Base-by-base conservation (phyloP, 1,284 basidiomycete genomes). In the Rhodotorula sp. region DNA sequence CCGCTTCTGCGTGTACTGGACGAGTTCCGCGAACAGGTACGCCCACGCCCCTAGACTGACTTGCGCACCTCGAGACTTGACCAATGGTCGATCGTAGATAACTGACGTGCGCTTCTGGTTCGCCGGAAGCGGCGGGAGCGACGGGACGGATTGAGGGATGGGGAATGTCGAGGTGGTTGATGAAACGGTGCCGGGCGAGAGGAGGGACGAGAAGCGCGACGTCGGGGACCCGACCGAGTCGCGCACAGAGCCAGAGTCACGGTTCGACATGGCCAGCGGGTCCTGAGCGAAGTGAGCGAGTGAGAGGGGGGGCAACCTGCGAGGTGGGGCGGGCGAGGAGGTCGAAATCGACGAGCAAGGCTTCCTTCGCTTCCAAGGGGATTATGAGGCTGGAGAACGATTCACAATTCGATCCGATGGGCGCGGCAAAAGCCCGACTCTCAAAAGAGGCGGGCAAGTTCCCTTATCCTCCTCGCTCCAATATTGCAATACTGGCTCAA, bases 1-100 rank as follows among this genome's bases (percentile, higher is more conserved):
- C 62, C 93, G 86, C 77, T 90, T 92, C 82, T 99, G 95, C 2
- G 92, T 94, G 80, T 99, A 99, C 78, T 92, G 89, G 2, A 97
- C 88, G 28, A 94, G 84, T 81, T 96, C 93, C 13, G 90, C 90
- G 81, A 96, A 93, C 71, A 96, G 83, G 78, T 95, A 96, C 1
- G 89, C 86, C 80, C 91, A 94, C 2, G 92, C 88, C 4, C 88
- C 86, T 4, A 88, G 83, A 28, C 90, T 89, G 60, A 94, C 91
- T 79, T 96, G 92, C 9, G 87, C 81, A 2, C 86, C 85, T 61
- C 89, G 86, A 7, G 90, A 87, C 82, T 91, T 92, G 83, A 90
- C 92, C 71, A 94, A 82, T 62, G 86, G 87, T 70, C 92, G 84
- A 76, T 95, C 92, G 80, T 94, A 90, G 68, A 95, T 90, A 74